Base-by-base conservation (phyloP, 108 stramenopile species). In the Nitzschia putrida region DNA sequence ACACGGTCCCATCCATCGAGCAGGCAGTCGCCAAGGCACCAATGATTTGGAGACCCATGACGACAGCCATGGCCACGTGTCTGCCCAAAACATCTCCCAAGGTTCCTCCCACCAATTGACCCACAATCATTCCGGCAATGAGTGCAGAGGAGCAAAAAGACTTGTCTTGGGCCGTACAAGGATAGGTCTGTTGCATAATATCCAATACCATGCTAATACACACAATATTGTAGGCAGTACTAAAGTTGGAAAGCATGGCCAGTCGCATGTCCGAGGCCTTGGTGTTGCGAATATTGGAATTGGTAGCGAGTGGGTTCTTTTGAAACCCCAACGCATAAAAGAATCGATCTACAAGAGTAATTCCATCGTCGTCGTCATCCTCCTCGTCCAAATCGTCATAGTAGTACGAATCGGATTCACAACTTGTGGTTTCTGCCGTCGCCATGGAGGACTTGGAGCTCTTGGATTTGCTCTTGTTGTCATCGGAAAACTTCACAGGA, bases 61-160 rank as follows among this genome's bases (percentile, higher is more conserved):
- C 80, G 0, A 79, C 54, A 12, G 78, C 59, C 77, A 88, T 80
- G 40, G 84, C 84, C 20, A 66, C 40, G 55, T 79, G 82, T 50
- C 83, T 66, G 37, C 84, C 84, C 11, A 85, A 29, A 54, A 69
- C 64, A 53, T 88, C 84, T 6, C 87, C 87, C 9, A 88, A 42
- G 9, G 74, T 26, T 6, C 87, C 87, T 38, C 83, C 83, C 12
- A 58, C 49, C 6, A 88, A 59, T 44, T 88, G 87, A 0, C 87
- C 87, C 9, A 79, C 23, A 18, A 88, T 85, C 84, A 88, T 88
- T 45, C 87, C 87, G 4, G 69, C 82, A 53, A 88, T 76, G 41
- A 88, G 53, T 9, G 87, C 68, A 12, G 82, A 77, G 34, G 67
- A 61, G 56, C 84, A 85, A n/a, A 78, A 51, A 21, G 76, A 56